Evolutionary conservation across 192 early-diverging fungal species (phyloP), one percentile per base, ranked within the genome.

Genomic region (Backusella liffmaniae): DNA sequence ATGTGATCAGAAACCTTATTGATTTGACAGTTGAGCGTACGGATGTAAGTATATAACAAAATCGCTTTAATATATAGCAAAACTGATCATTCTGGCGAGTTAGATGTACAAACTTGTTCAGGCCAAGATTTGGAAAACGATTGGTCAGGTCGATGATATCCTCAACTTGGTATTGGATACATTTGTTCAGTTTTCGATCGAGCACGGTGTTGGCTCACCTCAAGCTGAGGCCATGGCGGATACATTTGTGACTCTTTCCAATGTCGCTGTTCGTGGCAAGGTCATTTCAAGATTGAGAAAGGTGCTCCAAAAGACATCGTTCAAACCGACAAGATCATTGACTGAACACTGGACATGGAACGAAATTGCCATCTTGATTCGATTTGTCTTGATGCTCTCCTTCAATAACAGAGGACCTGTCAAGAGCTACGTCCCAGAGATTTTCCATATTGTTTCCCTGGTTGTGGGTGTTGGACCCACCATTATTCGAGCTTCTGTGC

Each of bases 311-410:
- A 88, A 89, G 76, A 95, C 95, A 6, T 94, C 94, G 35, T 83
- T 91, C 42, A 88, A 91, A 73, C 90, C 90, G 46, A 90, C 89
- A 18, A 80, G 89, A 8, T 85, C 90, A 37, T 86, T 99, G 18
- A 89, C 92, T 1, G 90, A 95, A 34, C 96, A 97, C 76, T 87
- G 91, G 71, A 87, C 92, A 44, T 98, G 96, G 96, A 89, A 91
- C n/a, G 94, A 99, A 79, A 96, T 99, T 78, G 93, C 94, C 0
- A 93, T 96, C 16, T 82, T 98, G 72, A 84, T 96, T 70, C 90
- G 97, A 15, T 93, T 97, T 82, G 89, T 94, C 65, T 82, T 98
- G 75, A 95, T 96, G 81, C 85, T 96, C 39, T 96, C 94, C 7
- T 99, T 98, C 84, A 92, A 96, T 72, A 94, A 95, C 75, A 84